A percentile compares a stretch with the other conserved stretches of the same genome.
Conservation (phyloP, 2,329 filamentous ascomycete species). For the Aureobasidium sp. region DNA sequence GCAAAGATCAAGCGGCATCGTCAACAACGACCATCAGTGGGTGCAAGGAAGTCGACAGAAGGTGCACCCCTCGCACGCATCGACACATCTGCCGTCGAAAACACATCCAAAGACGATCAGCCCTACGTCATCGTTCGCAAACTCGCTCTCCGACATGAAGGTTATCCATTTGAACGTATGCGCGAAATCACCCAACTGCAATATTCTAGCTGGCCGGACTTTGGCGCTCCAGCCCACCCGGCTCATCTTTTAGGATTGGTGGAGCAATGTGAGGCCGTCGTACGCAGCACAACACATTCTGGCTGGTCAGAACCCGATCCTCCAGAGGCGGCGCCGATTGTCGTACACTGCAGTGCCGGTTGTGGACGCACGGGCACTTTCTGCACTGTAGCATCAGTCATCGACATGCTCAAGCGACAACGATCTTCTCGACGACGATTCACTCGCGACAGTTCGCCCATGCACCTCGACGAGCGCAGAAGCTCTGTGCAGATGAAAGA, state of each 20-base stretch:
- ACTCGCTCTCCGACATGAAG: slow-evolving; percentile 71
- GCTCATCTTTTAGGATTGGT: slow-evolving; percentile 79
- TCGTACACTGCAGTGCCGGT: slow-evolving; percentile 93
- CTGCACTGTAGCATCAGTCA: slow-evolving; percentile 90
- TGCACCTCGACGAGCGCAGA: slow-evolving; percentile 35
- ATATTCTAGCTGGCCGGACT: slow-evolving; percentile 95
- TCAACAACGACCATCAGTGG: slow-evolving; percentile 29
- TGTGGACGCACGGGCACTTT: slow-evolving; percentile 95
- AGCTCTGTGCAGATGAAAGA: slow-evolving; percentile 8
- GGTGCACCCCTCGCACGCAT: slow-evolving; percentile 25
- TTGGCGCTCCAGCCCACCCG: slow-evolving; percentile 84
- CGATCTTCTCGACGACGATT: slow-evolving; percentile 33
- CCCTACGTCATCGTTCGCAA: slow-evolving; percentile 80
- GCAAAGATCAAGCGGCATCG: slow-evolving; percentile 43
- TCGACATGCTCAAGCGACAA: slow-evolving; percentile 95
- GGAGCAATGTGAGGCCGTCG: slow-evolving; percentile 76
- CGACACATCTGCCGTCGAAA: slow-evolving; percentile 23
- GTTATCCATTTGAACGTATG: slow-evolving; percentile 74
- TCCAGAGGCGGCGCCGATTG: slow-evolving; percentile 56
- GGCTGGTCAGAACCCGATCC: slow-evolving; percentile 42
- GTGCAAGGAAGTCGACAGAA: slow-evolving; percentile 32
- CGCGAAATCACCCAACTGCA: slow-evolving; percentile 92
- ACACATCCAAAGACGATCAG: slow-evolving; percentile 42
- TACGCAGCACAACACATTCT: slow-evolving; percentile 42
- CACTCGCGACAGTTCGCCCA: slow-evolving; percentile 33